phyloP scores from a whole-genome alignment of 2,329 filamentous ascomycete genomes.

The Xylaria sp. region DNA sequence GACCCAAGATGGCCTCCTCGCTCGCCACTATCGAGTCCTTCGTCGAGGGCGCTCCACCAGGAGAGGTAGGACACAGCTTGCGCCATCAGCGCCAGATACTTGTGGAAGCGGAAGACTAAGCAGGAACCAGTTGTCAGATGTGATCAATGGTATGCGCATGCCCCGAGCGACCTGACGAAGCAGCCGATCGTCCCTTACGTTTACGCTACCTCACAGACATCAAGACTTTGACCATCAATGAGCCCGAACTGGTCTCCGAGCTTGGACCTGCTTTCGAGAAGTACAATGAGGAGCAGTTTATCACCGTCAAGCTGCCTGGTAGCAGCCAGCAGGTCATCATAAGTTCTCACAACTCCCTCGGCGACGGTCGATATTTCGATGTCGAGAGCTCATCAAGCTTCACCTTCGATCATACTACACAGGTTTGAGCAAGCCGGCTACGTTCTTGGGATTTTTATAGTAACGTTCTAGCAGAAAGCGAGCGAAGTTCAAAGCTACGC shows the following conservation, averaged over 20 bases:
- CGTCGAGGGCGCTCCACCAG: constrained; percentile 91
- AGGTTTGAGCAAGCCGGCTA: constrained; percentile 59
- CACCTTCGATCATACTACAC: constrained; percentile 83
- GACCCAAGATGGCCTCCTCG: constrained; percentile 52
- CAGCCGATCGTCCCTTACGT: constrained; percentile 24
- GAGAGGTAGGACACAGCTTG: constrained; percentile 76
- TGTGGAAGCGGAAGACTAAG: constrained; percentile 36
- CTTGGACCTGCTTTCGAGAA: constrained; percentile 87
- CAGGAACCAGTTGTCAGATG: constrained; percentile 77
- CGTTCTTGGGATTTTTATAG: constrained; percentile 15
- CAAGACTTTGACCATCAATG: constrained; percentile 81
- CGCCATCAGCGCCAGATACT: constrained; percentile 33
- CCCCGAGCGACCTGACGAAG: constrained; percentile 17
- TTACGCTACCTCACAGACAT: constrained; percentile 72
- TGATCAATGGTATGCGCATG: constrained; percentile 76
- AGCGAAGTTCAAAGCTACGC: constrained; percentile 83
- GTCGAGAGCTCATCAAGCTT: constrained; percentile 89
- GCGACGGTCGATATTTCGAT: constrained; percentile 88
- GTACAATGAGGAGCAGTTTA: constrained; percentile 96
- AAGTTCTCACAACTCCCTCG: constrained; percentile 86
- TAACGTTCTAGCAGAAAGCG: constrained; percentile 70
- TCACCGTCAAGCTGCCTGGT: constrained; percentile 88
- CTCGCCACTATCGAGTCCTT: constrained; percentile 81
- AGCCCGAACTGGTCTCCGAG: constrained; percentile 73
- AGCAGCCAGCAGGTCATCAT: constrained; percentile 85